Evolutionary conservation across 345 rosid species (phyloP).

Genomic region (Lenwebbia sp.): DNA sequence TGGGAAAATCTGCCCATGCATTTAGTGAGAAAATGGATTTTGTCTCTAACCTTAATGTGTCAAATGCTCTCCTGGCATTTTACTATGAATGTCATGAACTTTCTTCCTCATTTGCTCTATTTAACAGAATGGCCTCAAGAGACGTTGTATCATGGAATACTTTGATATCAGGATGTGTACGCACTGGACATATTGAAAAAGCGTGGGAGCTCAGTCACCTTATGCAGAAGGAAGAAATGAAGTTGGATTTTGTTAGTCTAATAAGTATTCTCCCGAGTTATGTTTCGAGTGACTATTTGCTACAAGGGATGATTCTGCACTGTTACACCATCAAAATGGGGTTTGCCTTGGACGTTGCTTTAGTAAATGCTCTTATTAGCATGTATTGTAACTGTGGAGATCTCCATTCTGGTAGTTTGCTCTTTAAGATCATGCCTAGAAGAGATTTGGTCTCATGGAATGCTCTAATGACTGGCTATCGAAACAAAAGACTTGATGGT

Average conservation of each 20-base stretch:
- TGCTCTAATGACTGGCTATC: slow-evolving; percentile 19
- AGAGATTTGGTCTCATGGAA: slow-evolving; percentile 29
- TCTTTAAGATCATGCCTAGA: slow-evolving; percentile 15
- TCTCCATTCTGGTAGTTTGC: slow-evolving; percentile 15
- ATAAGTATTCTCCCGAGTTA: slow-evolving; percentile 18
- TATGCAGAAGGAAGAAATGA: slow-evolving; percentile 29
- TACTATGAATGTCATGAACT: slow-evolving; percentile 16
- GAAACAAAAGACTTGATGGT: neutral
- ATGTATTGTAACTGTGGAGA: slow-evolving; percentile 28
- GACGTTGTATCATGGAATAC: slow-evolving; percentile 32
- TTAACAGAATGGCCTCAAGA: slow-evolving; percentile 15
- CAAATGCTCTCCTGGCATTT: slow-evolving; percentile 29
- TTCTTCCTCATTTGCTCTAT: slow-evolving; percentile 16
- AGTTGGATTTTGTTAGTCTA: slow-evolving; percentile 24
- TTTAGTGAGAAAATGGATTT: slow-evolving; percentile 21
- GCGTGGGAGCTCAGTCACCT: slow-evolving; percentile 18
- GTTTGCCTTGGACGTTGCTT: slow-evolving; percentile 8
- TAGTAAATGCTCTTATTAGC: slow-evolving; percentile 27
- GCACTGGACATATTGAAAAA: slow-evolving; percentile 22
- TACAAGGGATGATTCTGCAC: slow-evolving; percentile 22
- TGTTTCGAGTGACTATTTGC: neutral
- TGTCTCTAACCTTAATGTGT: slow-evolving; percentile 16
- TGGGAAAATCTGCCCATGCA: slow-evolving; percentile 36
- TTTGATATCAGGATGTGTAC: slow-evolving; percentile 22
- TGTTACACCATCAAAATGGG: slow-evolving; percentile 24